Conservation (phyloP, 805 yeast species). For the Cyberlindnera mycetangii region DNA sequence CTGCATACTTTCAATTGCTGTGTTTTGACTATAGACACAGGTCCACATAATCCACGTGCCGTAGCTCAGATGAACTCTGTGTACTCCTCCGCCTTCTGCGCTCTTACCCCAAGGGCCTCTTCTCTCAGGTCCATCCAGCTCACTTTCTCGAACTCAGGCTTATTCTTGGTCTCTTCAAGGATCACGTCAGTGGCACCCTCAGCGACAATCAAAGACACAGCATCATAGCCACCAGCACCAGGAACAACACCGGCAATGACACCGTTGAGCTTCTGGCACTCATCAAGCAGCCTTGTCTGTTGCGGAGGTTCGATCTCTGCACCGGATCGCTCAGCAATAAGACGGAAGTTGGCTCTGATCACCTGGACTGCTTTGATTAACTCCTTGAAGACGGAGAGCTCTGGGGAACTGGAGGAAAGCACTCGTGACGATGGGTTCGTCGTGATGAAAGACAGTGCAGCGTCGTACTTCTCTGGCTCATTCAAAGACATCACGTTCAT, state of each 20-base stretch:
- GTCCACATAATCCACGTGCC: no score
- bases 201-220: slow-evolving; percentile 69
- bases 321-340: slow-evolving; percentile 60
- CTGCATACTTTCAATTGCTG: no score
- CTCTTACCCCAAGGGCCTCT: slow-evolving; percentile 54
- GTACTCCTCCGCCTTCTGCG: slow-evolving; percentile 40
- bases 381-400: slow-evolving; percentile 28
- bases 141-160: slow-evolving; percentile 42
- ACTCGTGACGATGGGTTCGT: slow-evolving; percentile 12
- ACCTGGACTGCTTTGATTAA: slow-evolving; percentile 40
- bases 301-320: slow-evolving; percentile 86
- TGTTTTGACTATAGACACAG: background rate
- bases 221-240: slow-evolving; percentile 98
- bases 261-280: slow-evolving; percentile 57
- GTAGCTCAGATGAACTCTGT: slow-evolving; percentile 13
- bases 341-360: slow-evolving; percentile 58
- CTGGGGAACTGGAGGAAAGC: background rate
- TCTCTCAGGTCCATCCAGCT: slow-evolving; percentile 69
- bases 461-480: slow-evolving; percentile 37
- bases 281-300: slow-evolving; percentile 70
- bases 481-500: slow-evolving; percentile 34
- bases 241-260: slow-evolving; percentile 96
- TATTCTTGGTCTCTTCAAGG: slow-evolving; percentile 24
- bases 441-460: slow-evolving; percentile 23
- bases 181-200: slow-evolving; percentile 40